Evolutionary conservation across 345 rosid species (phyloP).

Genomic region (Corchorus olitorius): DNA sequence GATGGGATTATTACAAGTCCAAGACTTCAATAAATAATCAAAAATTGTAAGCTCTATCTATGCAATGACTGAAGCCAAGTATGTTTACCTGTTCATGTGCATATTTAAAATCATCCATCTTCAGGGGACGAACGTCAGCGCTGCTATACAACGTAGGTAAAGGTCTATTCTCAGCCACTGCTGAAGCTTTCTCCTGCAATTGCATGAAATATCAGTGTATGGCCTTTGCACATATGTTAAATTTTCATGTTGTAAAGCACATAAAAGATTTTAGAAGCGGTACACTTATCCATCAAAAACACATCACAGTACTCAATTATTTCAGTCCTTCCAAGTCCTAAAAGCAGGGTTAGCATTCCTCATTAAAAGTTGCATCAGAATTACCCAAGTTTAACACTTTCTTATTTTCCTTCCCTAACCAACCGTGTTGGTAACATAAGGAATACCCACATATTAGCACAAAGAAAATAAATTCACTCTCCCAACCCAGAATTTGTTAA

Average conservation of each 20-base stretch:
- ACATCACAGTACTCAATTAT: background rate
- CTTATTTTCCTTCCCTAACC: background rate
- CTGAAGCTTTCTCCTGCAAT: constrained; percentile 67
- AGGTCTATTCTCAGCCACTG: constrained; percentile 68
- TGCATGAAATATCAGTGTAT: background rate
- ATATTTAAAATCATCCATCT: constrained; percentile 76
- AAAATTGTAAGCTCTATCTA: background rate
- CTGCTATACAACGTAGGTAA: constrained; percentile 71
- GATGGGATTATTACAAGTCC: too few relatives aligned
- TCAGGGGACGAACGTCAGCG: constrained; percentile 70
- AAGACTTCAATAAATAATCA: background rate
- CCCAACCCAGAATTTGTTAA: background rate
- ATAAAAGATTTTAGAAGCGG: background rate
- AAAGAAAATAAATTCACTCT: background rate
- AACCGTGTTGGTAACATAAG: background rate
- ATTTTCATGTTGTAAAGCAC: background rate
- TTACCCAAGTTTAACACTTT: background rate
- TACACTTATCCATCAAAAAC: background rate
- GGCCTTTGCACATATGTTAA: background rate
- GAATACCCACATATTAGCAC: background rate
- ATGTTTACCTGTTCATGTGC: constrained; percentile 91
- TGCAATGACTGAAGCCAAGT: background rate
- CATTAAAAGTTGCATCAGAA: background rate
- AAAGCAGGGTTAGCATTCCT: background rate
- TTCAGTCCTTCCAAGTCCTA: background rate